Evolutionary conservation across 306 rosid species (phyloP), one percentile per base, ranked within the genome.

Genomic region (Hippophae tibetana): DNA sequence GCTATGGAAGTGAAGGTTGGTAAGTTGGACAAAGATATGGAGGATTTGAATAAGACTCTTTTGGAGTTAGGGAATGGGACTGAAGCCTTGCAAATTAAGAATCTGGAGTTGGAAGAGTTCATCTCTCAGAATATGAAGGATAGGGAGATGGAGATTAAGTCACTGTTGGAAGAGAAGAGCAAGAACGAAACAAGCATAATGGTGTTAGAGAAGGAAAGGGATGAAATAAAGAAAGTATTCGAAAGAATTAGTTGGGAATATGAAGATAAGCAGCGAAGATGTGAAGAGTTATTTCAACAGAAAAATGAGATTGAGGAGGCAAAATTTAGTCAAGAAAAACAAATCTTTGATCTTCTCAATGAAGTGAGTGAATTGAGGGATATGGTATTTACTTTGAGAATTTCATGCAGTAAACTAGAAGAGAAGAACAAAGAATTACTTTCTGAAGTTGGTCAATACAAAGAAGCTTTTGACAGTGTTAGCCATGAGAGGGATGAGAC

Each of bases 261-360:
- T 50, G 63, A 65, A 55, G 52, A 42, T 26, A 74, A 66, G 64
- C 72, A 14, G 60, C 43, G 8, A 0, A 68, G 49, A 56, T 61
- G 85, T 8, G 85, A 73, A 61, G 82, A 65, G 6, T 44, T 59
- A 0, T 46, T 27, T 43, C 69, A 52, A n/a, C 61, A 13, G 51
- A 80, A 68, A n/a, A 62, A 14, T 57, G 77, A 71, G 76, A 59
- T 76, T 8, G 83, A 74, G 73, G 70, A 64, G 57, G 79, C 18
- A 13, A 85, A 70, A 51, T 61, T 59, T 8, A 47, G 10, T 9
- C 64, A 25, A 1, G 81, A 80, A 66, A 64, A 13, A 18, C 77
- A 76, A 23, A 65, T 82, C 49, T 73, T 40, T 52, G 75, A 57
- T 67, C 63, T 82, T 79, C 69, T 25, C 13, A 61, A 44, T 5